These are phyloP conservation scores for Mycothermus thermophilus DNA, from an alignment of 495 filamentous ascomycete species.

Conservation along the genomic window DNA sequence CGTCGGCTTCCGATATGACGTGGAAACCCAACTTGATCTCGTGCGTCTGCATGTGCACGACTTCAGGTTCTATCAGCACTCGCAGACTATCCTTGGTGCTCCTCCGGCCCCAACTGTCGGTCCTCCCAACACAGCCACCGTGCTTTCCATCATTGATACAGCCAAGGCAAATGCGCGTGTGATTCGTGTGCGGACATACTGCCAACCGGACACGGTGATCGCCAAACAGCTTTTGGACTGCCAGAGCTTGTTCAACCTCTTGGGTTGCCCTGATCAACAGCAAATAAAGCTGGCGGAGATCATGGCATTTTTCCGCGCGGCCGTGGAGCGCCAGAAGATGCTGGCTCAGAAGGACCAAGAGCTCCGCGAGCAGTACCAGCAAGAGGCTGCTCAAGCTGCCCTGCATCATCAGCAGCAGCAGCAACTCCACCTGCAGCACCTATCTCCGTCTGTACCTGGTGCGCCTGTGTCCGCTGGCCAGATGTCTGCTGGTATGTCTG, in stretches of 20 bases:
- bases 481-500: no score
- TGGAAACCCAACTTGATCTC: slow-evolving; percentile 37
- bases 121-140: slow-evolving; percentile 6
- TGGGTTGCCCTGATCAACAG: slow-evolving; percentile 19
- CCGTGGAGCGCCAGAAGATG: slow-evolving; percentile 18
- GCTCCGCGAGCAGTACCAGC: neutral
- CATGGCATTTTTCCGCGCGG: slow-evolving; percentile 23
- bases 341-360: neutral
- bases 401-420: neutral
- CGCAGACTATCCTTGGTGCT: no score
- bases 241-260: slow-evolving; percentile 23
- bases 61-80: slow-evolving; percentile 37
- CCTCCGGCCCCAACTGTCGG: no score
- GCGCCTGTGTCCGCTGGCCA: no score
- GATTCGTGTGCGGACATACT: slow-evolving; percentile 29
- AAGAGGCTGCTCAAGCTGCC: no score
- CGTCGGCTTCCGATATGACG: slow-evolving; percentile 32
- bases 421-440: neutral
- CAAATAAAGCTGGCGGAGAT: slow-evolving; percentile 26
- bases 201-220: slow-evolving; percentile 34
- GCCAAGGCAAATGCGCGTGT: slow-evolving; percentile 27
- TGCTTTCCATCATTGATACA: slow-evolving; percentile 25
- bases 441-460: no score
- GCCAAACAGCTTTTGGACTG: slow-evolving; percentile 32
- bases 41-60: slow-evolving; percentile 23